Conservation (phyloP, 208 protist genomes). For the Acanthamoeba royreba region DNA sequence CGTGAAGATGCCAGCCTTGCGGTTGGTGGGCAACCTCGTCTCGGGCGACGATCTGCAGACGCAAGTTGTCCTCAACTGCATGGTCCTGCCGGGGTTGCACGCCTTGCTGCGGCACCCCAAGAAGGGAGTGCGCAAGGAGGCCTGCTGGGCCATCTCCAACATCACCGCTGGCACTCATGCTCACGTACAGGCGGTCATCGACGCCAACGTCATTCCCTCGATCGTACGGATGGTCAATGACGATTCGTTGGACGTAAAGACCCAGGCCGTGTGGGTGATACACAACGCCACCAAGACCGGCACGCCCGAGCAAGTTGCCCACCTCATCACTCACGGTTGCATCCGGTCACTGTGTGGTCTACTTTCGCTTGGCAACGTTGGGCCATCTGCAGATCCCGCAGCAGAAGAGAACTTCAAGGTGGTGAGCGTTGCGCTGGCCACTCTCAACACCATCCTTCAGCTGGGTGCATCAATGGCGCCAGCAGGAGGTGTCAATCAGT, state of each 20-base stretch:
- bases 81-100: constrained; percentile 81
- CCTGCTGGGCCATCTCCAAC: constrained; percentile 98
- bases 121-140: constrained; percentile 94
- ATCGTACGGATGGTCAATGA: constrained; percentile 86
- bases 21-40: constrained; percentile 96
- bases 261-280: constrained; percentile 97
- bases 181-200: constrained; percentile 93
- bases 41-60: constrained; percentile 95
- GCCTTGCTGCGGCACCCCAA: constrained; percentile 84
- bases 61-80: constrained; percentile 90
- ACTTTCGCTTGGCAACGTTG: too few relatives aligned
- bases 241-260: constrained; percentile 91
- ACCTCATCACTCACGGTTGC: too few relatives aligned
- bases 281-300: constrained; percentile 87
- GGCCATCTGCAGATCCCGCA: too few relatives aligned
- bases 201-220: constrained; percentile 71
- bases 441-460: too few relatives aligned
- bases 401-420: too few relatives aligned
- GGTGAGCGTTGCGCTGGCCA: too few relatives aligned
- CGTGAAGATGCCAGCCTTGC: constrained; percentile 92
- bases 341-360: too few relatives aligned
- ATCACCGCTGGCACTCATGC: constrained; percentile 93
- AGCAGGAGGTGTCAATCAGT: too few relatives aligned
- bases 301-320: too few relatives aligned
- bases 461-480: too few relatives aligned